Evolutionary conservation across 2,329 filamentous ascomycete genomes (phyloP), one percentile per base, ranked within the genome.

Genomic region (Colletotrichum viniferum): DNA sequence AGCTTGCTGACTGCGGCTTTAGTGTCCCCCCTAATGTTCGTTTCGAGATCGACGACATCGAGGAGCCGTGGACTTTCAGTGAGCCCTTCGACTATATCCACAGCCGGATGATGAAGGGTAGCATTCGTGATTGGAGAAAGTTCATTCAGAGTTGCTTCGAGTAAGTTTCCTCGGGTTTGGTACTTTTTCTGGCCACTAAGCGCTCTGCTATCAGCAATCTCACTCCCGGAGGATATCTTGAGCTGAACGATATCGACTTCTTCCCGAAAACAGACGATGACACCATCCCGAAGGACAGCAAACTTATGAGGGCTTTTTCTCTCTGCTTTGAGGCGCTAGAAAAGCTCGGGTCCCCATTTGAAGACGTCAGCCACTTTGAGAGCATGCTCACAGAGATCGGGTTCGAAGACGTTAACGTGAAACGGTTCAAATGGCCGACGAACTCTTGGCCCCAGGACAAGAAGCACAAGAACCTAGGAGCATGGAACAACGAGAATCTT

Each of bases 1-100:
- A 30, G 4, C 38, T 63, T 63, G 18, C 30, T 38, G 30, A 63
- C 26, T 12, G 12, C 14, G 7, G 21, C 56, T 38, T 24, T 16
- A 63, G 60, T 32, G 60, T 63, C 12, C 60, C 60, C 12, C 21
- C 60, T 12, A 38, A 63, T 28, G 60, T 63, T 8, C n/a, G 32
- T 5, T 63, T 63, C 32, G 61, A 63, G 16, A 84, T 91, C 52
- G 89, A 91, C 77, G 90, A 92, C 78, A 82, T 87, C 34, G 88
- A 90, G 76, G 85, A 89, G 73, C 83, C 86, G 2, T 92, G 90
- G 90, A 81, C 87, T 9, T 81, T 78, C 24, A 86, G 86, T 73
- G 78, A 84, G 3, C 82, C 87, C 69, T 91, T 91, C 79, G 89
- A 91, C 81, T 89, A 87, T 78, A 87, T 92, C 72, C 89, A 91